phyloP scores from a whole-genome alignment of 441 rosid species.

The Euphorbia celastroides region DNA sequence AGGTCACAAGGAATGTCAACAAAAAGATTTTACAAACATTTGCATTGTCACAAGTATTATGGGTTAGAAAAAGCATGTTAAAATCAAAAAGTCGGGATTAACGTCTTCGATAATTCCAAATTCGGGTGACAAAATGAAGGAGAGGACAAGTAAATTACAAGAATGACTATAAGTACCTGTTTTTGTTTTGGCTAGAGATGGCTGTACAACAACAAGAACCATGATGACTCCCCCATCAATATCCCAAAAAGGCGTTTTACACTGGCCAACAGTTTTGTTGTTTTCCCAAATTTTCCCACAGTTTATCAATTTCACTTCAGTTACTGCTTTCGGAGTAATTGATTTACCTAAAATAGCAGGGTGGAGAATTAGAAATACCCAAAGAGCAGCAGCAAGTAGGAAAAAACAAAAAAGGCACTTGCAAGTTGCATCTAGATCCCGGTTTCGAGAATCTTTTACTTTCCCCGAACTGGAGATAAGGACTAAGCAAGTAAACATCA shows the following conservation, averaged over 20 bases:
- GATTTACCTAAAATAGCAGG: constrained; percentile 52
- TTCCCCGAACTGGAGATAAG: background rate
- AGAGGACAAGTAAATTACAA: background rate
- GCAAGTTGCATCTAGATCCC: constrained; percentile 3
- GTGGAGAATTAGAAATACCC: constrained; percentile 11
- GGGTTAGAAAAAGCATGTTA: background rate
- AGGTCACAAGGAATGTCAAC: constrained; percentile 14
- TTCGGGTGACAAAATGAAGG: background rate
- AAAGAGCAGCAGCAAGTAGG: background rate
- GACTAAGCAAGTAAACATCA: background rate
- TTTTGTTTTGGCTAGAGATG: constrained; percentile 58
- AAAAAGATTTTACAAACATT: constrained; percentile 2
- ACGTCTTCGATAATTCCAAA: background rate
- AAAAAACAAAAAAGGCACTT: constrained; percentile 3
- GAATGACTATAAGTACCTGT: constrained; percentile 37
- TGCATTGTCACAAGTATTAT: background rate
- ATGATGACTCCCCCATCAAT: constrained; percentile 45
- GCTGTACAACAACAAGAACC: constrained; percentile 92
- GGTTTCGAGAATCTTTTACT: background rate
- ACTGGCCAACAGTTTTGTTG: constrained; percentile 75
- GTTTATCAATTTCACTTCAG: constrained; percentile 78
- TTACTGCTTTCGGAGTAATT: constrained; percentile 62
- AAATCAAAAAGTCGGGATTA: background rate
- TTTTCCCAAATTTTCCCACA: constrained; percentile 88
- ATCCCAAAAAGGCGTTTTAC: constrained; percentile 68